phyloP scores from a whole-genome alignment of 2,329 filamentous ascomycete species.

The Pseudocercospora fuligena region DNA sequence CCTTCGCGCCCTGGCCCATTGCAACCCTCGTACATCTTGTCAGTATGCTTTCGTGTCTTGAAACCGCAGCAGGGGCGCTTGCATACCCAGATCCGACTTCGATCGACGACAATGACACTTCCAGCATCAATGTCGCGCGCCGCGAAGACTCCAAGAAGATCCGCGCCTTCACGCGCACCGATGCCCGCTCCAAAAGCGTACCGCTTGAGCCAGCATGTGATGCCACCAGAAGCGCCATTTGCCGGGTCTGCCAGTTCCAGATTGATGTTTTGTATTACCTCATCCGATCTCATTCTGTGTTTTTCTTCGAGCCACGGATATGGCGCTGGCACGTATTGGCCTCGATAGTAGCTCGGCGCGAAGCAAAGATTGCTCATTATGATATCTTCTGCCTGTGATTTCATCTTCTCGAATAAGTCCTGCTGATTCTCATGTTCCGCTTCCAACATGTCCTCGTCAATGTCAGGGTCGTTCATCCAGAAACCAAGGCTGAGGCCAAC shows the following conservation, averaged over 20 bases:
- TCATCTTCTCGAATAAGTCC: slow-evolving; percentile 17
- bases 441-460: slow-evolving; percentile 16
- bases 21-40: slow-evolving; percentile 23
- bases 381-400: slow-evolving; percentile 23
- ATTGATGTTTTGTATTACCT: slow-evolving; percentile 21
- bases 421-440: slow-evolving; percentile 17
- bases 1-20: slow-evolving; percentile 26
- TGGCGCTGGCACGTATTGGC: slow-evolving; percentile 25
- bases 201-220: slow-evolving; percentile 25
- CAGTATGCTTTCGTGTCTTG: not conserved
- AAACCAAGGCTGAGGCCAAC: slow-evolving; percentile 36
- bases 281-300: slow-evolving; percentile 18
- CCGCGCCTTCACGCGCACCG: slow-evolving; percentile 21
- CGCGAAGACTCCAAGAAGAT: slow-evolving; percentile 38
- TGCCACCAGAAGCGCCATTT: not conserved
- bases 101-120: slow-evolving; percentile 31
- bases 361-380: slow-evolving; percentile 23
- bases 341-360: slow-evolving; percentile 23
- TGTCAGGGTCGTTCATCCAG: slow-evolving; percentile 33
- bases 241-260: slow-evolving; percentile 24
- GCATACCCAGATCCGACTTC: slow-evolving; percentile 35
- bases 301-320: slow-evolving; percentile 39
- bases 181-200: slow-evolving; percentile 31
- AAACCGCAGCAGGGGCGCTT: slow-evolving; percentile 5
- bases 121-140: slow-evolving; percentile 25